Evolutionary conservation across 2,329 filamentous ascomycete species (phyloP), one percentile per base, ranked within the genome.

Genomic region (Colletotrichum cuscutae): DNA sequence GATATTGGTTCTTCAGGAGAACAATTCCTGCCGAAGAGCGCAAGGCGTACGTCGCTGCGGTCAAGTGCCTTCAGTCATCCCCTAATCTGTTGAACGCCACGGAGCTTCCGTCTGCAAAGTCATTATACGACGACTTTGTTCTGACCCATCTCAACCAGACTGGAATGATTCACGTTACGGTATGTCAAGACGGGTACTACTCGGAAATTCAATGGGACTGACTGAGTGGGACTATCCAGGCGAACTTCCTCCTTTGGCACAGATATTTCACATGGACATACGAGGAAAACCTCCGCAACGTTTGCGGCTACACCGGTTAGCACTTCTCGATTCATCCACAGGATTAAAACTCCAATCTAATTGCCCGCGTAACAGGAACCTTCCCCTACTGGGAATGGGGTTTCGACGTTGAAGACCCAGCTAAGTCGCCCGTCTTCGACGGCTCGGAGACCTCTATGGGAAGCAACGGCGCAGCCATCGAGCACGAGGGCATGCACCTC

Each of bases 371-470:
- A 12, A n/a, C 9, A 64, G 61, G 73, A 5, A 72, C 60, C 2
- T 72, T 75, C 26, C 76, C 76, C 9, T 68, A 68, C 24, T 68
- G 66, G 66, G 66, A 68, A 42, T 68, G 66, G 66, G 57, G 54
- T 12, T 28, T 35, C 22, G 66, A 68, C n/a, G 57, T 85, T 5
- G 59, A 75, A 13, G 73, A 76, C 58, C 75, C 80, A 59, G 71
- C 78, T 30, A 80, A 75, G 74, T 82, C 80, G 12, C 77, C 82
- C 11, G 76, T 85, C 42, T 83, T 83, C 72, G 82, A 85, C 61
- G 83, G 84, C 32, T 83, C 80, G 57, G 80, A 78, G 8, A 80
- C 77, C 60, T 81, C 79, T 19, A 78, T 85, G 75, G 81, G 80
- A 22, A 81, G 82, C 49, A 80, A 84, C 60, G 83, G 84, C 9